Base-by-base conservation (phyloP, 139 green algal genomes). In the Micractinium sp. region DNA sequence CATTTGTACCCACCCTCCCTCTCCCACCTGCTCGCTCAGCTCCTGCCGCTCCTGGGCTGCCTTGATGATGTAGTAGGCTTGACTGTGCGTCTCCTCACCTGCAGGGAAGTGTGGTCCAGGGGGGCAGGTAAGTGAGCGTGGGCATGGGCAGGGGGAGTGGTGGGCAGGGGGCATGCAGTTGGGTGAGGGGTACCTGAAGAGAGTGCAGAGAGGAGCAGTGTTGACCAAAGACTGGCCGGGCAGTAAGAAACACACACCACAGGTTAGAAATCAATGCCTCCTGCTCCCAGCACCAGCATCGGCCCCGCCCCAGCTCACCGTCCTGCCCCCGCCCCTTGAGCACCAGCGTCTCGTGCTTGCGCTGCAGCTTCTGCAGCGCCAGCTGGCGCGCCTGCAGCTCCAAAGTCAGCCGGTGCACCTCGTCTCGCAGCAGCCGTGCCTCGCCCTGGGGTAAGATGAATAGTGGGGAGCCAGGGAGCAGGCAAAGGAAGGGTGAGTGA, bases 21-120 rank as follows among this genome's bases (percentile, higher is more conserved):
- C 20, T 53, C 81, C 33, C 61, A 87, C 82, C 83, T 95, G 81
- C 3, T 91, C 88, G 91, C 95, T 93, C 89, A 98, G 94, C 94
- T 96, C 95, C 93, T 98, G 94, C 1, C 95, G 90, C 92, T 98
- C 95, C 91, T 95, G 93, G 7, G 93, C 92, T 33, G 95, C 96
- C 93, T 97, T 97, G 92, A 98, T 97, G n/a, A 98, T 93, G 85
- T 96, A 97, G 91, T 98, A 98, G 0, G 96, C 96, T 91, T 98
- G 96, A 38, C 88, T 92, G 83, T 91, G 93, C 19, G 89, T 84
- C 90, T 95, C 92, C 66, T 92, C 94, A 25, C 77, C 84, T 91
- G 88, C 53, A 82, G n/a, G 60, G 33, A 85, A n/a, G n/a, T 47
- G 12, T 4, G 18, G 25, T 69, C 2, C 1, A 35, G 25, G 5